Base-by-base conservation (phyloP, 176 grass and related monocot species). In the Dactylis glomerata region DNA sequence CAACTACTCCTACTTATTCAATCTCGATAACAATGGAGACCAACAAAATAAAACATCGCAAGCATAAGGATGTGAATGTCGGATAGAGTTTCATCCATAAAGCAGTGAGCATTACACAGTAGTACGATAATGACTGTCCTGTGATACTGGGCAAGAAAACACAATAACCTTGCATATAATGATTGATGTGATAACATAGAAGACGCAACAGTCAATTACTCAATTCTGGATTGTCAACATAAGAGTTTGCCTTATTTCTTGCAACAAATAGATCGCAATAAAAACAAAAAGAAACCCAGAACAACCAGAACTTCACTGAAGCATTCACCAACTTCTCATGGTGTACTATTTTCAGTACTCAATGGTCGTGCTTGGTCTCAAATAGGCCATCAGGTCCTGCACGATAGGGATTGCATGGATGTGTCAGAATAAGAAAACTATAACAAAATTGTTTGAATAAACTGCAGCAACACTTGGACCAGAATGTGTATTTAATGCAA, bases 311-410 rank as follows among this genome's bases (percentile, higher is more conserved):
- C 22, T 67, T 64, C 72, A 56, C 71, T 77, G 52, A 57, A 89
- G 37, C 84, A 76, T 51, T 37, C 56, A 86, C 45, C 24, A 1
- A 31, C 50, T 71, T 22, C 76, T 46, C 38, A 89, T 44, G 38
- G 63, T 66, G 54, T 51, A 65, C 34, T 78, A 61, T 45, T 46
- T 45, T 46, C 85, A 84, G 50, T 76, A 82, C 78, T 96, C 81
- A 81, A n/a, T 83, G 86, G 75, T 74, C 71, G 27, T 92, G 80
- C 83, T 96, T 96, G 3, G 0, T 75, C 94, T 96, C 94, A 85
- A 96, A 96, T 36, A 96, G 78, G 24, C 94, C 91, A 81, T 96
- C 44, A 6, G 91, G 93, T 54, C 93, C 93, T 95, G 83, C 76
- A 85, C 51, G 23, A 11, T 14, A 77, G 13, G 13, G 59, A 72